Evolutionary conservation across 805 yeast species (phyloP).

Genomic region (Spathaspora passalidarum): DNA sequence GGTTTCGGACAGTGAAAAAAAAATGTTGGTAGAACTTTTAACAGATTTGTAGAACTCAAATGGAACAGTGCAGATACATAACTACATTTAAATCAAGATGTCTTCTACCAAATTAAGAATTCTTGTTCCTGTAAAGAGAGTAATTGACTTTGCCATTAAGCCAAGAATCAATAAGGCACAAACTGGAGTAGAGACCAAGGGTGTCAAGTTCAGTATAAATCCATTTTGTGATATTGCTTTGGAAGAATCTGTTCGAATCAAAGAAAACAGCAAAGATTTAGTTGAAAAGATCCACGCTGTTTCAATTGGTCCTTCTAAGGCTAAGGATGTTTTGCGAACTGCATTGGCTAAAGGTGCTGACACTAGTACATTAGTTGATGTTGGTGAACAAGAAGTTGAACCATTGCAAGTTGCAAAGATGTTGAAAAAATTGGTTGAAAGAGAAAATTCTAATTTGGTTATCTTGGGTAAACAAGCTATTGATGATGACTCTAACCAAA

Average conservation of each 20-base stretch:
- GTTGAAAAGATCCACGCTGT: slow-evolving; percentile 89
- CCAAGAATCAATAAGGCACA: slow-evolving; percentile 87
- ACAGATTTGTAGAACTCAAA: background rate
- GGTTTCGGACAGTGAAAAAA: slow-evolving; percentile 1
- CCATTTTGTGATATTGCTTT: slow-evolving; percentile 98
- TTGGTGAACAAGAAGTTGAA: slow-evolving; percentile 70
- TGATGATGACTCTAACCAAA: slow-evolving; percentile 92
- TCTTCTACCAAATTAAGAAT: slow-evolving; percentile 54
- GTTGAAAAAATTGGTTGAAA: slow-evolving; percentile 66
- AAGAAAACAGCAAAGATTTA: slow-evolving; percentile 57
- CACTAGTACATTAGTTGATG: slow-evolving; percentile 75
- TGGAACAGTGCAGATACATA: background rate
- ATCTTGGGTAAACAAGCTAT: slow-evolving; percentile 95
- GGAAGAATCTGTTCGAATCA: slow-evolving; percentile 86
- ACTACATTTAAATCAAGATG: slow-evolving; percentile 9
- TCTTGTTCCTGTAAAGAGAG: slow-evolving; percentile 92
- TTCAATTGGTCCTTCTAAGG: slow-evolving; percentile 81
- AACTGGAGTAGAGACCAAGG: slow-evolving; percentile 82
- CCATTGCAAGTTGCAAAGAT: slow-evolving; percentile 90
- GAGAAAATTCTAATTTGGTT: slow-evolving; percentile 71
- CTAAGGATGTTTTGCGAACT: slow-evolving; percentile 83
- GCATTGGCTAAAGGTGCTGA: slow-evolving; percentile 96
- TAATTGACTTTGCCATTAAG: slow-evolving; percentile 87
- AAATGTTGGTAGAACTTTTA: background rate
- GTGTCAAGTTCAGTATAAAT: slow-evolving; percentile 88